Percentiles rank a stretch among this genome's conserved stretches.
Conservation (phyloP, 805 yeast genomes). For the Nakazawaea peltata region DNA sequence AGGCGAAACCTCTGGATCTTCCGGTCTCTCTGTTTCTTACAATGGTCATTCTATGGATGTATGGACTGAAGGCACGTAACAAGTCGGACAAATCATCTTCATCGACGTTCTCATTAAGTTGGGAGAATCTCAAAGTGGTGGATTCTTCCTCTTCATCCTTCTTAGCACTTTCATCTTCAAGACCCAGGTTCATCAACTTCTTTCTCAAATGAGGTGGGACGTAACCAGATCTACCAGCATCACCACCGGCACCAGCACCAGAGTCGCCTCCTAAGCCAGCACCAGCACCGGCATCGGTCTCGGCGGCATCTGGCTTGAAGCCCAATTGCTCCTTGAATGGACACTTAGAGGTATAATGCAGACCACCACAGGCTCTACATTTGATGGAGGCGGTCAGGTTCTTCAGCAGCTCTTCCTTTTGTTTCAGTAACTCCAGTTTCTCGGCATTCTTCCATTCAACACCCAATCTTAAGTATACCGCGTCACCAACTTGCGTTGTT, state of each 20-base stretch:
- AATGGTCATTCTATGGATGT: slow-evolving; percentile 67
- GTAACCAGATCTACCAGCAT: slow-evolving; percentile 33
- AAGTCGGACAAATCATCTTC: slow-evolving; percentile 79
- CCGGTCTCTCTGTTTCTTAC: slow-evolving; percentile 92
- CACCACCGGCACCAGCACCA: slow-evolving; percentile 18
- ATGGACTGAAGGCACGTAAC: slow-evolving; percentile 56
- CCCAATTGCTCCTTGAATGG: slow-evolving; percentile 89
- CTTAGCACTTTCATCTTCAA: slow-evolving; percentile 26
- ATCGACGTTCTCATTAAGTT: slow-evolving; percentile 76
- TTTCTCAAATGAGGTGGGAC: slow-evolving; percentile 56
- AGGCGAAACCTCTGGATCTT: slow-evolving; percentile 92
- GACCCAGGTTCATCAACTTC: slow-evolving; percentile 25
- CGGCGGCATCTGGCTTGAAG: slow-evolving; percentile 27
- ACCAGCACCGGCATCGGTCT: slow-evolving; percentile 23
- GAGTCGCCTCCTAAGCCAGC: slow-evolving; percentile 15
- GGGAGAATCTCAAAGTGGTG: slow-evolving; percentile 83
- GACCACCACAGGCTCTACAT: slow-evolving; percentile 93
- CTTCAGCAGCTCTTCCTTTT: slow-evolving; percentile 33
- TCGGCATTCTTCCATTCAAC: slow-evolving; percentile 72
- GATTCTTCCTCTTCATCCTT: slow-evolving; percentile 71
- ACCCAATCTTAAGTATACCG: slow-evolving; percentile 66
- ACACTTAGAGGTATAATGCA: slow-evolving; percentile 90
- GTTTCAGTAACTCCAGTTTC: slow-evolving; percentile 56
- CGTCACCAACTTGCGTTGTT: slow-evolving; percentile 86
- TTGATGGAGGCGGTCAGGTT: slow-evolving; percentile 33